Percentiles rank a stretch among this genome's conserved stretches.
Conservation (phyloP, 2,329 filamentous ascomycete genomes). For the Aspergillus pseudotamarii region DNA sequence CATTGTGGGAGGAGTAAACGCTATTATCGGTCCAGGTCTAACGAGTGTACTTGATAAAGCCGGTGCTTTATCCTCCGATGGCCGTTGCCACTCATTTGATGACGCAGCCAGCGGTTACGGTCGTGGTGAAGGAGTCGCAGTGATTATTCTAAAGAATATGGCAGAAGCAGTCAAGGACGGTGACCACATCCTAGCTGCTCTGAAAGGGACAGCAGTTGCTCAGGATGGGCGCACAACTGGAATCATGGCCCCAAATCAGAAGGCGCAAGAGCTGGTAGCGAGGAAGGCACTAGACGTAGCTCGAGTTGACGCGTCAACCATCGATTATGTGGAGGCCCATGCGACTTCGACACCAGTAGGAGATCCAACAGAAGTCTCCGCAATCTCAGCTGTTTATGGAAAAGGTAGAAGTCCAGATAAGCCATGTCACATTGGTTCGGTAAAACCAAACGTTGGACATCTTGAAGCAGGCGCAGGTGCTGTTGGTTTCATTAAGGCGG, state of each 20-base stretch:
- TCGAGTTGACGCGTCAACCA: constrained; percentile 18
- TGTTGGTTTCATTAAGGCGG: constrained; percentile 31
- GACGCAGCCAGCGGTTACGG: constrained; percentile 34
- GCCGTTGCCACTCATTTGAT: constrained; percentile 36
- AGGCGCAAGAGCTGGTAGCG: constrained; percentile 33
- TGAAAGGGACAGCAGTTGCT: constrained; percentile 34
- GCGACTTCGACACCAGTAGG: constrained; percentile 26
- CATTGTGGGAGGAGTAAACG: constrained; percentile 36
- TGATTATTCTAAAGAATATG: constrained; percentile 34
- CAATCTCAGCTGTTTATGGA: constrained; percentile 19
- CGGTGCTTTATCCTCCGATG: constrained; percentile 32
- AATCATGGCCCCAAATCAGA: constrained; percentile 39
- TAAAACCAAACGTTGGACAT: constrained; percentile 38
- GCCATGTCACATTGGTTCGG: constrained; percentile 32
- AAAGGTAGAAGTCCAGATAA: constrained; percentile 14
- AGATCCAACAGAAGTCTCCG: constrained; percentile 24
- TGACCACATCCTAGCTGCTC: constrained; percentile 35
- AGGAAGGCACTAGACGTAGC: constrained; percentile 22
- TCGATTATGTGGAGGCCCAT: constrained; percentile 27
- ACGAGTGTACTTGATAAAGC: constrained; percentile 33
- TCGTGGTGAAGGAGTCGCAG: constrained; percentile 34
- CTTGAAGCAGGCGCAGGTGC: constrained; percentile 33
- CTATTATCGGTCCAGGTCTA: constrained; percentile 35
- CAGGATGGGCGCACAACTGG: constrained; percentile 39
- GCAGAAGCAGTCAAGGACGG: constrained; percentile 28